Percentiles rank a stretch among this genome's conserved stretches.
These are phyloP conservation scores for Adansonia digitata DNA, from an alignment of 345 rosid species.

Conservation along the genomic window DNA sequence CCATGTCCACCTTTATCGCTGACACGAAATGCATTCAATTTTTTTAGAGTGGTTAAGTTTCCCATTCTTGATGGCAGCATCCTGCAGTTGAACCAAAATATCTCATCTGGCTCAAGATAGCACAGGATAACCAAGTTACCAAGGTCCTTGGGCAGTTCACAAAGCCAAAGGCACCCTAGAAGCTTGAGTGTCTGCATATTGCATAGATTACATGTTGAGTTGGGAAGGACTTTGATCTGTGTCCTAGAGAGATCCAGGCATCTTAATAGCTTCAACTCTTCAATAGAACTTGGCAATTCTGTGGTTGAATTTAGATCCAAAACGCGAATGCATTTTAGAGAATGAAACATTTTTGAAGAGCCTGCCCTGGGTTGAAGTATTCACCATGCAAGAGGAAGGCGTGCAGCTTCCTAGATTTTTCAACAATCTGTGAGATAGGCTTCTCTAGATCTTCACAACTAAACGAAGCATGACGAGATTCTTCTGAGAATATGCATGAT, in stretches of 20 bases:
- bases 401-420: conserved; percentile 18
- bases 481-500: neutral
- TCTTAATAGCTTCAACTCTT: conserved; percentile 25
- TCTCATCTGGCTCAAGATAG: conserved; percentile 32
- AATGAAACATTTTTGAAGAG: conserved; percentile 17
- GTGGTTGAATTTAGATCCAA: conserved; percentile 29
- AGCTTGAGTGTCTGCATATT: conserved; percentile 30
- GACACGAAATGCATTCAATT: conserved; percentile 22
- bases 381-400: conserved; percentile 19
- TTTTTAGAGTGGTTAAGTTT: conserved; percentile 16
- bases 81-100: conserved; percentile 32
- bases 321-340: conserved; percentile 20
- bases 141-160: conserved; percentile 25
- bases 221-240: conserved; percentile 27
- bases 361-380: conserved; percentile 9
- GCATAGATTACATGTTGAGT: conserved; percentile 28
- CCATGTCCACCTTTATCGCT: neutral
- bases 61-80: conserved; percentile 27
- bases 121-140: conserved; percentile 24
- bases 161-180: conserved; percentile 24
- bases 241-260: conserved; percentile 32
- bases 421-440: neutral
- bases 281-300: conserved; percentile 23
- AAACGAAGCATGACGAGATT: conserved; percentile 22
- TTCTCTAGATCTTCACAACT: conserved; percentile 21